Evolutionary conservation across 108 stramenopile genomes (phyloP), one percentile per base, ranked within the genome.

Genomic region (Conticribra guillardii): DNA sequence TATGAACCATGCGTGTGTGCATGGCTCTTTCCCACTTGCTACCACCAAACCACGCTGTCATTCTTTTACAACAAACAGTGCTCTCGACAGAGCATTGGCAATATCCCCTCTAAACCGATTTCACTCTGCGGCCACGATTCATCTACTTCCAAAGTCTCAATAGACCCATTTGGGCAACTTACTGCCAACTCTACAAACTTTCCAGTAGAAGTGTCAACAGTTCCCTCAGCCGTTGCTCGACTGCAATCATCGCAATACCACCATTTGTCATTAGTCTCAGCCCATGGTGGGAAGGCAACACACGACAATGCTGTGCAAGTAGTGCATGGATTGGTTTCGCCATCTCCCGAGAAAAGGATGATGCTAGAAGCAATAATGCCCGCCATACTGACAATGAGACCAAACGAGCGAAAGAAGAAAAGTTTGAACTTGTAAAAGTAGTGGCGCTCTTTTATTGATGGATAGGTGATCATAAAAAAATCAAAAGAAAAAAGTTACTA

Each of bases 221-320:
- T 67, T 22, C 85, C 88, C 26, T 89, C 84, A 31, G 90, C 93
- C n/a, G 85, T 84, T 17, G 89, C 83, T 37, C 50, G 67, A 60
- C 79, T 84, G 51, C 94, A 95, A 65, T 95, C 91, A 50, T 95
- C 94, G 67, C 94, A 95, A 46, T 93, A 93, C 94, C 94, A 95
- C 94, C 94, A 95, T 63, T 91, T 91, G 19, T 90, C 64, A 60
- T 71, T 54, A 8, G 80, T 53, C 9, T 69, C 74, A 2, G 69
- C 67, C 91, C 94, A 92, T 0, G 90, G 89, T 32, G 94, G 94
- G 53, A 95, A 91, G 16, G 91, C 77, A 32, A 93, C 81, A 54
- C 94, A 95, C 0, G 88, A 89, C 48, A 95, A 68, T 59, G 76
- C 86, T 3, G 57, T 64, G 60, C 94, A 95, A 16, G 72, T 63